Evolutionary conservation across 108 stramenopile genomes (phyloP), one percentile per base, ranked within the genome.

Genomic region (Hondaea fermentalgiana): DNA sequence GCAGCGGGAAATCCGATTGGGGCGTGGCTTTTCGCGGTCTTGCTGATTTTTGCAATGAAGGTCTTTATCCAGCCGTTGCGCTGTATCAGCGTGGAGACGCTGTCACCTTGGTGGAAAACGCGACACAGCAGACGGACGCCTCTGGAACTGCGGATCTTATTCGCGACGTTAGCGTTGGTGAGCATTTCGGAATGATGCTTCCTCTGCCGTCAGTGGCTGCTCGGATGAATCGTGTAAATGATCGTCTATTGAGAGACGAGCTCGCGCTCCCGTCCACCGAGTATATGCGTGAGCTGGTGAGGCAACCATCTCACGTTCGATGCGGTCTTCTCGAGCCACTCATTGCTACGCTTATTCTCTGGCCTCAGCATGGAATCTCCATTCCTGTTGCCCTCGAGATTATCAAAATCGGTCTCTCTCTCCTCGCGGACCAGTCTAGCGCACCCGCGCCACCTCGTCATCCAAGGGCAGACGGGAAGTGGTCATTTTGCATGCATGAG

Each of bases 1-100:
- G 90, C 88, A 64, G 72, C 25, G 91, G 90, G 44, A 91, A 90
- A 4, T 83, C 89, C 29, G 91, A 91, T 28, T 91, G 90, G 59
- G 91, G 91, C 21, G 72, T 88, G 19, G 91, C 91, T 23, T 89
- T 91, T 88, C 71, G 35, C 51, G 88, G 88, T 87, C 88, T 91
- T 5, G 88, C 89, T 55, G 90, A 91, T 25, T 72, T 87, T 72
- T 59, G 42, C 47, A 44, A 21, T 29, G 64, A 43, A 49, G 88
- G 23, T 0, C 72, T 89, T 58, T 28, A 83, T 16, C 72, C 76
- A 12, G 91, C 91, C n/a, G 72, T 91, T 44, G 91, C 91, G 28
- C 90, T 91, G 60, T 90, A 91, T 53, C 91, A 91, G 69, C 90
- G 88, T 29, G 90, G 91, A 19, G 91, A 91, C 87, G 72, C 90